Conservation (phyloP, 2,329 filamentous ascomycete genomes). For the Ophiocordyceps camponoti-saundersi region DNA sequence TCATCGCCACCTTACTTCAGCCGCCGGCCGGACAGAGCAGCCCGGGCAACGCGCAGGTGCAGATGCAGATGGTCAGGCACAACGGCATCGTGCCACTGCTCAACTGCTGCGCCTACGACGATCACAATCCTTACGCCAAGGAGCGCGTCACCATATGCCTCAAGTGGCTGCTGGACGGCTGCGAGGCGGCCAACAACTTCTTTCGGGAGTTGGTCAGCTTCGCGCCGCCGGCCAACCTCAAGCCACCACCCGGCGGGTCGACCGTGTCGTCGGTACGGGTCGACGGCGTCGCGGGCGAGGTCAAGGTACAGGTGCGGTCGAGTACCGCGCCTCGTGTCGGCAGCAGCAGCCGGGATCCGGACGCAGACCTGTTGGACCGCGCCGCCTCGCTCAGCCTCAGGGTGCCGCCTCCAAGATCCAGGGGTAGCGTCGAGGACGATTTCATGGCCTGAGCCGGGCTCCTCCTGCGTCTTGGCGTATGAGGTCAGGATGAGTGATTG, state of each 20-base stretch:
- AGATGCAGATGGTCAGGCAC: slow-evolving; percentile 71
- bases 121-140: slow-evolving; percentile 85
- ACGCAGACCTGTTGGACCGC: slow-evolving; percentile 22
- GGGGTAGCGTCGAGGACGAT: slow-evolving; percentile 22
- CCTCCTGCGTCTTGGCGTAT: too few species aligned
- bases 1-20: slow-evolving; percentile 77
- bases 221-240: slow-evolving; percentile 21
- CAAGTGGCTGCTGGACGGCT: slow-evolving; percentile 68
- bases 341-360: slow-evolving; percentile 9
- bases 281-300: slow-evolving; percentile 38
- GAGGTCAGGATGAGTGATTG: too few species aligned
- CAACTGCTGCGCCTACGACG: slow-evolving; percentile 80
- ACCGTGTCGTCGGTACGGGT: slow-evolving; percentile 29
- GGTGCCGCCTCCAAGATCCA: slow-evolving; percentile 1
- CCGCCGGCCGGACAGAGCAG: slow-evolving; percentile 48
- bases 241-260: slow-evolving; percentile 15
- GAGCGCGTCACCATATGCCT: slow-evolving; percentile 79
- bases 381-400: slow-evolving; percentile 24
- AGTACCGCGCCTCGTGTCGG: slow-evolving; percentile 8
- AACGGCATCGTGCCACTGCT: slow-evolving; percentile 78
- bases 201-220: slow-evolving; percentile 44
- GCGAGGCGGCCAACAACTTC: slow-evolving; percentile 54
- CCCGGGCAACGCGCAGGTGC: slow-evolving; percentile 56
- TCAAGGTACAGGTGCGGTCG: slow-evolving; percentile 34
- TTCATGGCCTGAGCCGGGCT: slow-evolving; percentile 21